Evolutionary conservation across 129 eudicot genomes (phyloP), one percentile per base, ranked within the genome.

Genomic region (Saussurea involucrata): DNA sequence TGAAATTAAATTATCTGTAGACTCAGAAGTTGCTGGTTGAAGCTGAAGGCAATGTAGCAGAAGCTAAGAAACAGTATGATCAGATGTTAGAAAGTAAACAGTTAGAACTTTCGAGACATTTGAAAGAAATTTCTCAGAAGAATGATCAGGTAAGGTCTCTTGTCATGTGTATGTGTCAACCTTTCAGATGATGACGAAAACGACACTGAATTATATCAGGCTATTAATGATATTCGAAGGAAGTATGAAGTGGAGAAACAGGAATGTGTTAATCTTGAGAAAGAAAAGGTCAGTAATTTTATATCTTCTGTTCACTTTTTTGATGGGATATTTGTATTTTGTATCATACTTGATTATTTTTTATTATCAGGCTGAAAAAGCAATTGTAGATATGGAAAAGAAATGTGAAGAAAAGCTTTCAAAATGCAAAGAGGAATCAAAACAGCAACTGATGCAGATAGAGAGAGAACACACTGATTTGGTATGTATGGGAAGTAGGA

Each of bases 81-180:
- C 88, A 87, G 66, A 88, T 92, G 96, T 83, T 95, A 78, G 92
- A 87, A 63, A 87, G 86, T 70, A 92, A 95, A 85, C 96, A 95
- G 58, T 74, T 87, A 44, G 99, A 95, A 87, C 75, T 95, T 28
- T 95, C 99, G 32, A 95, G 84, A 81, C 97, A 88, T 79, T 85
- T 92, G 85, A 95, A 95, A 80, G 99, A 95, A 78, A 88, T 95
- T 22, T 95, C 99, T 76, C 95, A 88, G 81, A 89, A 72, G 80
- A 95, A 95, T 78, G 97, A 95, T 87, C 93, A 95, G 90, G 98
- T 89, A 33, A 60, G 55, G 72, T 78, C 63, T 60, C 68, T 18
- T 84, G 18, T 72, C 78, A 70, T 74, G 40, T 32, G 46, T 68
- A 17, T 15, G 29, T 40, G 46, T 73, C 18, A 57, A 20, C 24